Evolutionary conservation across 2,329 filamentous ascomycete genomes (phyloP).

Genomic region (Lithohypha guttulata): DNA sequence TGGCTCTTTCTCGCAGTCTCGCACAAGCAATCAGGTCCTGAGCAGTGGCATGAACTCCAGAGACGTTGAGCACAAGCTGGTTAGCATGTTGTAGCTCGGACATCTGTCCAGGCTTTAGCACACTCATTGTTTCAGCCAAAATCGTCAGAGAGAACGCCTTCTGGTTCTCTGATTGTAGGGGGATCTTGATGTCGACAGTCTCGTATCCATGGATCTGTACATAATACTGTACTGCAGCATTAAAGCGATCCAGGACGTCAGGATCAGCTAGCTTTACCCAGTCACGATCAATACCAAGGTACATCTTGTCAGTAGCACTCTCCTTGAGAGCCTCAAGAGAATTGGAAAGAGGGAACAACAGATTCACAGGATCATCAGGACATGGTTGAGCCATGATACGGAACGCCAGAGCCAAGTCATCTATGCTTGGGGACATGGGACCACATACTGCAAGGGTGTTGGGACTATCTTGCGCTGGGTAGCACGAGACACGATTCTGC

Average conservation of each 20-base stretch:
- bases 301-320: constrained; percentile 35
- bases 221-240: constrained; percentile 49
- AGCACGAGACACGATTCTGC: constrained; percentile 52
- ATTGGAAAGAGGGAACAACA: constrained; percentile 35
- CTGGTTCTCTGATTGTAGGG: constrained; percentile 57
- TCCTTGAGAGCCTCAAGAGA: constrained; percentile 27
- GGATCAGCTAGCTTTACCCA: constrained; percentile 63
- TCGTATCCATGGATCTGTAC: constrained; percentile 28
- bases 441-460: constrained; percentile 58
- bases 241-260: constrained; percentile 51
- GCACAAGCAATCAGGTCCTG: constrained; percentile 63
- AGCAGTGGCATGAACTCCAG: constrained; percentile 51
- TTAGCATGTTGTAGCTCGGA: constrained; percentile 18
- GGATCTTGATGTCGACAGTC: constrained; percentile 41
- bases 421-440: constrained; percentile 63
- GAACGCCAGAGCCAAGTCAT: constrained; percentile 74
- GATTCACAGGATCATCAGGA: constrained; percentile 46
- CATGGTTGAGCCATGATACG: constrained; percentile 66
- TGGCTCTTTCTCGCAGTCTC: constrained; percentile 62
- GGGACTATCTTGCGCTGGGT: constrained; percentile 49
- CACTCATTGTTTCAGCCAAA: constrained; percentile 56
- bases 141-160: constrained; percentile 68
- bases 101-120: constrained; percentile 37
- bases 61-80: constrained; percentile 51
- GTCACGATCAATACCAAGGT: constrained; percentile 57